Percentiles rank a stretch among this genome's conserved stretches.
These are phyloP conservation scores for Moringa oleifera DNA, from an alignment of 345 rosid genomes.

Conservation along the genomic window DNA sequence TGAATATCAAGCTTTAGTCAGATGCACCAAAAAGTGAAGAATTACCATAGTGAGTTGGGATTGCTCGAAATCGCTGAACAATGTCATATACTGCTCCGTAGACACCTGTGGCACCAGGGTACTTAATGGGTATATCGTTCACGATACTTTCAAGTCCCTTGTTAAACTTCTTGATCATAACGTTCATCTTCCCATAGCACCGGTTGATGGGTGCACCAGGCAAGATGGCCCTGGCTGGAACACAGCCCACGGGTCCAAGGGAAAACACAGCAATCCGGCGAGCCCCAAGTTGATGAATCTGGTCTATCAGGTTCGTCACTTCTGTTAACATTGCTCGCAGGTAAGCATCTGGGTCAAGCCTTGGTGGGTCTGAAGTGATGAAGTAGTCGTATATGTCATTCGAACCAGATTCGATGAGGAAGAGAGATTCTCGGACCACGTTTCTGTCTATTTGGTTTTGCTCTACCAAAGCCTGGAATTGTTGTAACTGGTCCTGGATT, in stretches of 20 bases:
- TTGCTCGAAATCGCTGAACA: constrained; percentile 37
- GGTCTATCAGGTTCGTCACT: constrained; percentile 27
- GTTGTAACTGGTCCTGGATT: constrained; percentile 45
- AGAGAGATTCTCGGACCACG: constrained; percentile 29
- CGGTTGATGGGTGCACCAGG: constrained; percentile 34
- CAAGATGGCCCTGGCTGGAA: constrained; percentile 55
- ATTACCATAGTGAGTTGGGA: constrained; percentile 49
- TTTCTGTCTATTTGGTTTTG: constrained; percentile 29
- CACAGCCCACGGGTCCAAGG: constrained; percentile 54
- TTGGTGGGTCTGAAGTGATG: constrained; percentile 21
- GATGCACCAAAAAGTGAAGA: neutral
- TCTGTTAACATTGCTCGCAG: constrained; percentile 41
- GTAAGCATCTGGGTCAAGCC: constrained; percentile 32
- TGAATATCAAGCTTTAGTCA: too few relatives aligned
- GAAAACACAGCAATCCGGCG: constrained; percentile 51
- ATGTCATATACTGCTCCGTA: constrained; percentile 45
- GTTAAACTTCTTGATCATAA: constrained; percentile 49
- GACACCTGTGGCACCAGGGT: constrained; percentile 38
- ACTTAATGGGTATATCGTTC: constrained; percentile 23
- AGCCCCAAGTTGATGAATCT: constrained; percentile 41
- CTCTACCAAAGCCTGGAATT: constrained; percentile 38
- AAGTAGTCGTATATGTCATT: constrained; percentile 57
- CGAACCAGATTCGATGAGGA: constrained; percentile 59
- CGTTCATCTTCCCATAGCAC: constrained; percentile 51
- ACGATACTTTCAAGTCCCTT: constrained; percentile 40